Conservation (phyloP, 2,329 filamentous ascomycete species). For the Colletotrichum limetticola region DNA sequence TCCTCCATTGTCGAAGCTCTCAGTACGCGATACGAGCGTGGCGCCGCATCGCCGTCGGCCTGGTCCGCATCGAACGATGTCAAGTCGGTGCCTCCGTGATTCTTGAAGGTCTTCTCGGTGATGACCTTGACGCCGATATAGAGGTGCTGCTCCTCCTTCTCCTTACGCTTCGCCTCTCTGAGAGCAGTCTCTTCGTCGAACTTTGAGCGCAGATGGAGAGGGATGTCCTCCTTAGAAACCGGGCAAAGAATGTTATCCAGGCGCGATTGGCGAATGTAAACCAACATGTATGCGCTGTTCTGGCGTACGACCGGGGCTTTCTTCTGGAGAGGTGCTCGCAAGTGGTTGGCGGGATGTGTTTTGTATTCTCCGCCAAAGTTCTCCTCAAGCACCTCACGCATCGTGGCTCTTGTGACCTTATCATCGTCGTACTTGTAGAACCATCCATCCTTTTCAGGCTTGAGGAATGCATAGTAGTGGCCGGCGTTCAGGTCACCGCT, state of each 20-base stretch:
- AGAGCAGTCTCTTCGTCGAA: constrained; percentile 85
- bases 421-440: constrained; percentile 99
- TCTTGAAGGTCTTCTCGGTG: constrained; percentile 82
- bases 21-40: constrained; percentile 78
- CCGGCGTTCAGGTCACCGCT: constrained; percentile 97
- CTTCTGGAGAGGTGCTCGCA: constrained; percentile 62
- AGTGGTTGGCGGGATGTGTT: constrained; percentile 54
- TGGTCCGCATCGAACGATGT: constrained; percentile 71
- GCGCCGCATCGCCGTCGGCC: constrained; percentile 73
- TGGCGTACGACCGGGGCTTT: constrained; percentile 70
- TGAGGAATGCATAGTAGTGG: constrained; percentile 98
- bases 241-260: constrained; percentile 85
- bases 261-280: constrained; percentile 90
- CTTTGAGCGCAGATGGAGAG: constrained; percentile 75
- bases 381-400: constrained; percentile 92
- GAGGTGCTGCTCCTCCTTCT: constrained; percentile 92
- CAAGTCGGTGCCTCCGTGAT: constrained; percentile 87
- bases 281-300: constrained; percentile 97
- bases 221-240: constrained; percentile 82
- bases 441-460: constrained; percentile 90
- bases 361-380: constrained; percentile 93
- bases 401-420: constrained; percentile 92
- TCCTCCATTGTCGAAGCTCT: constrained; percentile 81
- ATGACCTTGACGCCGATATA: constrained; percentile 89
- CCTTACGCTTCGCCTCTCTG: constrained; percentile 81